Conservation (phyloP, 169 alveolate species). For the Cryptosporidium sp. region DNA sequence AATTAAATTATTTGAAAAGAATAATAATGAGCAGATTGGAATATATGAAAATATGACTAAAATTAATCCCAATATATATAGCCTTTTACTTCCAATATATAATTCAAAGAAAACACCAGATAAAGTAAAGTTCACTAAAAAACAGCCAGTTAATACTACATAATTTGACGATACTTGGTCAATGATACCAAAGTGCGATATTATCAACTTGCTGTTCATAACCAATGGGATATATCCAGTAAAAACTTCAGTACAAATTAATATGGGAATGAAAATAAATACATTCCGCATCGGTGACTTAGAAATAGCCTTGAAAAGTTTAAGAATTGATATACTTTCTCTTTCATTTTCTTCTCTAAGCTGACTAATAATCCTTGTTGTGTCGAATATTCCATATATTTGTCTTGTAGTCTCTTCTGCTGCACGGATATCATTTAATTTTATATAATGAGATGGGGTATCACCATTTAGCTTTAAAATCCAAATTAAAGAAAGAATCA, state of each 20-base stretch:
- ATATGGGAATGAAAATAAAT: slow-evolving; percentile 26
- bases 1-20: background rate
- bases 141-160: slow-evolving; percentile 44
- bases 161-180: slow-evolving; percentile 11
- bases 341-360: slow-evolving; percentile 21
- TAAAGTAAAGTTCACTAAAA: slow-evolving; percentile 40
- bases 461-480: slow-evolving; percentile 22
- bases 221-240: slow-evolving; percentile 36
- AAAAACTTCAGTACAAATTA: slow-evolving; percentile 40
- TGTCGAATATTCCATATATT: slow-evolving; percentile 41
- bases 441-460: slow-evolving; percentile 48
- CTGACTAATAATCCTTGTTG: slow-evolving; percentile 41
- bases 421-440: slow-evolving; percentile 17
- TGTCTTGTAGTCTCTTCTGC: slow-evolving; percentile 38
- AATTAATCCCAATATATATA: slow-evolving; percentile 21
- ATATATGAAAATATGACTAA: slow-evolving; percentile 5
- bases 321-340: background rate
- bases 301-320: slow-evolving; percentile 1
- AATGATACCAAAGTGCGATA: background rate
- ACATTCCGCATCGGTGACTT: slow-evolving; percentile 14
- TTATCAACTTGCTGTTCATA: slow-evolving; percentile 4
- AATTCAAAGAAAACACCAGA: slow-evolving; percentile 63
- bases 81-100: slow-evolving; percentile 51
- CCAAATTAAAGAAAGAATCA: slow-evolving; percentile 14
- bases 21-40: slow-evolving; percentile 34